Percentiles rank a stretch among this genome's conserved stretches.
These are phyloP conservation scores for Saturnispora hagleri DNA, from an alignment of 805 yeast species.

Conservation along the genomic window DNA sequence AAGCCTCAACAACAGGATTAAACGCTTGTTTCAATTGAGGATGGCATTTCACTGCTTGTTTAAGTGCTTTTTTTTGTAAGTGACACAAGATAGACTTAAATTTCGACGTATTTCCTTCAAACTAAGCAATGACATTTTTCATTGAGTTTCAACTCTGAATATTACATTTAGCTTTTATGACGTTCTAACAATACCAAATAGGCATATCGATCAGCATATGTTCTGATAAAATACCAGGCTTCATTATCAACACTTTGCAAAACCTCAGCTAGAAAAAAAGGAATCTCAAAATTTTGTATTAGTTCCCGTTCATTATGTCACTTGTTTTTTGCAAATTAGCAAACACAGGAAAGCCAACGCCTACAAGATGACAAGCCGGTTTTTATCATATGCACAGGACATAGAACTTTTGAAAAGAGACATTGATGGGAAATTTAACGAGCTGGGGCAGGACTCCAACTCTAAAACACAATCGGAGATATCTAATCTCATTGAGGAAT, in stretches of 20 bases:
- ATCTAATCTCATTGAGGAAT: conserved; percentile 53
- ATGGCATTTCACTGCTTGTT: too few relatives aligned
- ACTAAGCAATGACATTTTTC: neutral
- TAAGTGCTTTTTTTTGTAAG: too few relatives aligned
- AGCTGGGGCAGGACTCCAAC: neutral
- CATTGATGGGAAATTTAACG: neutral
- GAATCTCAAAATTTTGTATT: neutral
- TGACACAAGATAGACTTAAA: too few relatives aligned
- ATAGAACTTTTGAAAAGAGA: conserved; percentile 2
- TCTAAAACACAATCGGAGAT: neutral
- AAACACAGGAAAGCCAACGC: neutral
- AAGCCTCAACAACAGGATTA: too few relatives aligned
- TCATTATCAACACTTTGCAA: neutral
- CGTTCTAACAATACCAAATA: neutral
- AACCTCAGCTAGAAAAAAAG: neutral
- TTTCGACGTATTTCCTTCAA: neutral
- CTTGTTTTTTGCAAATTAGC: neutral
- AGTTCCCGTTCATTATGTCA: neutral
- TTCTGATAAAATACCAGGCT: too few relatives aligned
- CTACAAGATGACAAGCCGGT: conserved; percentile 1
- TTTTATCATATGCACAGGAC: conserved; percentile 6
- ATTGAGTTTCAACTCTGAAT: neutral
- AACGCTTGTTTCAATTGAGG: too few relatives aligned
- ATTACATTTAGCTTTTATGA: neutral
- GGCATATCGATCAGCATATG: neutral